Conservation (phyloP, 306 rosid genomes). For the Trifolium fragiferum region DNA sequence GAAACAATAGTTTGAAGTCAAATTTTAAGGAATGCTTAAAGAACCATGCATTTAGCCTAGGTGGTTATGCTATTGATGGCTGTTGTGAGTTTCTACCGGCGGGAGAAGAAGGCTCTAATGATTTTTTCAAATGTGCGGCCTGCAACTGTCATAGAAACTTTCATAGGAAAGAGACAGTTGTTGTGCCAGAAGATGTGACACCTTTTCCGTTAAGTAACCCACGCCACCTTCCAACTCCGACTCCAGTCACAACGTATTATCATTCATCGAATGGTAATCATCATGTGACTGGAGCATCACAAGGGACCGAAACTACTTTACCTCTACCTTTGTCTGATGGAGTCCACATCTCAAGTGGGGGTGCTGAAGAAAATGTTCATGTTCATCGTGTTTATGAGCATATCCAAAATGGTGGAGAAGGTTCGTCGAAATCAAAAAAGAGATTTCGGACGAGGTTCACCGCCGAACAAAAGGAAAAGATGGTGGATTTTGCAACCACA, state of each 20-base stretch:
- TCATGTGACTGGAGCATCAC: not conserved
- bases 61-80: not conserved
- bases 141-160: not conserved
- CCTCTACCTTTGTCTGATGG: not conserved
- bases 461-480: constrained; percentile 73
- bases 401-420: not conserved
- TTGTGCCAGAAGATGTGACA: not conserved
- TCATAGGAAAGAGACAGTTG: not conserved
- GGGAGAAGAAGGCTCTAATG: not conserved
- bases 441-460: constrained; percentile 75
- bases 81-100: not conserved
- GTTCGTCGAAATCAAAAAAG: constrained; percentile 45
- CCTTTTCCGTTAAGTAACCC: not conserved
- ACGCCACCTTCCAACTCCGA: not conserved
- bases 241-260: not conserved
- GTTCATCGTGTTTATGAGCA: not conserved
- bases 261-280: not conserved
- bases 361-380: not conserved
- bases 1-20: not conserved
- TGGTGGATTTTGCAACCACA: constrained; percentile 70
- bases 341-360: not conserved
- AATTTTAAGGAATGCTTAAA: not conserved
- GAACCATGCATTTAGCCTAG: not conserved
- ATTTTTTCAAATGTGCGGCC: not conserved
- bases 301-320: not conserved